A percentile compares a stretch with the other conserved stretches of the same genome.
These are phyloP conservation scores for Papiliotrema nemorosa DNA, from an alignment of 1,284 basidiomycete species.

Conservation along the genomic window DNA sequence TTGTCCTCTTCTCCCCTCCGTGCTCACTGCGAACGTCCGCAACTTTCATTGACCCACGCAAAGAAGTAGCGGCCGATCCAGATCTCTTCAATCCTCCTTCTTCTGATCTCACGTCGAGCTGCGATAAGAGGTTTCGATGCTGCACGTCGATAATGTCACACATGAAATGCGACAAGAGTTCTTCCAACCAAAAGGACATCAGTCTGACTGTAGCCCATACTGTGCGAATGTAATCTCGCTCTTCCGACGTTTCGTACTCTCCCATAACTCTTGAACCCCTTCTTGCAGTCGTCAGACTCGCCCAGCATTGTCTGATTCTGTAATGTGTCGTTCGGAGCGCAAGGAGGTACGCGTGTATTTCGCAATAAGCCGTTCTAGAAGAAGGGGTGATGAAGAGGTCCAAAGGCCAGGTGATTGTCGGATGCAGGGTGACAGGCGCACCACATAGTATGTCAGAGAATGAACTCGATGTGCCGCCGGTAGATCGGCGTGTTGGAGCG, in stretches of 20 bases:
- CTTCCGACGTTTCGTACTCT: slow-evolving; percentile 52
- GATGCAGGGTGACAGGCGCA: slow-evolving; percentile 66
- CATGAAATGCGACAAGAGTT: slow-evolving; percentile 74
- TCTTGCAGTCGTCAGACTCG: slow-evolving; percentile 69
- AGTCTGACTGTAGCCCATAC: slow-evolving; percentile 80
- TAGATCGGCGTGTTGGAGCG: slow-evolving; percentile 9
- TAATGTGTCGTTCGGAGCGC: slow-evolving; percentile 77
- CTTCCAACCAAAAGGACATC: slow-evolving; percentile 87
- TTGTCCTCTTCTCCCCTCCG: neutral
- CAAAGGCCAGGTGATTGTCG: slow-evolving; percentile 74
- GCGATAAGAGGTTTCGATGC: slow-evolving; percentile 51
- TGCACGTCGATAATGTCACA: slow-evolving; percentile 85
- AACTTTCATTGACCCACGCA: slow-evolving; percentile 13
- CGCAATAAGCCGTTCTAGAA: slow-evolving; percentile 69
- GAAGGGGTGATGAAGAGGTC: slow-evolving; percentile 78
- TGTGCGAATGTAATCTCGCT: slow-evolving; percentile 63
- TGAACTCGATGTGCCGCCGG: slow-evolving; percentile 22
- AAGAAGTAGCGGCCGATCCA: slow-evolving; percentile 10
- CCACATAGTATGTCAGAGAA: slow-evolving; percentile 75
- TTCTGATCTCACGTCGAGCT: slow-evolving; percentile 19
- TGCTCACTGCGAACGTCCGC: neutral
- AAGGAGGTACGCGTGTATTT: slow-evolving; percentile 75
- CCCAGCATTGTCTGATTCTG: slow-evolving; percentile 74
- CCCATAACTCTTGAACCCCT: no score
- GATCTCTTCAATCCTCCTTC: neutral